Evolutionary conservation across 805 yeast species (phyloP).

Genomic region (Yarrowia sp.): DNA sequence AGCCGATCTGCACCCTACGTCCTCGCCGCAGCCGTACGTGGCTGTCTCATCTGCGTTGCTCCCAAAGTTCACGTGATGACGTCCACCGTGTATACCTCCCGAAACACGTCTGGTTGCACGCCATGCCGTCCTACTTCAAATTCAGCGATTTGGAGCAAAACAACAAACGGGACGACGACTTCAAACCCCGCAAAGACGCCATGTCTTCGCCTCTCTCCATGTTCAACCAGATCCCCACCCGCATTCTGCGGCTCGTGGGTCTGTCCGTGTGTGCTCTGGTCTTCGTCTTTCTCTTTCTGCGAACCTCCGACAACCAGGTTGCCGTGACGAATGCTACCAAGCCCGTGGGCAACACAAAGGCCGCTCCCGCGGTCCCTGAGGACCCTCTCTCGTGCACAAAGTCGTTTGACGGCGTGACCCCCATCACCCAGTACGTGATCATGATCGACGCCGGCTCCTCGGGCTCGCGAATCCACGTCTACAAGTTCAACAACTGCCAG

Average conservation of each 20-base stretch:
- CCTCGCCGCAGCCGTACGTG: too few relatives aligned
- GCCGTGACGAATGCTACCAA: too few relatives aligned
- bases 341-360: not conserved
- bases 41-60: not conserved
- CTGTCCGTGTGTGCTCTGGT: not conserved
- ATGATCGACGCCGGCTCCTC: conserved; percentile 99
- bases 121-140: conserved; percentile 26
- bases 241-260: not conserved
- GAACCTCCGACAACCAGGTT: not conserved
- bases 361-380: not conserved
- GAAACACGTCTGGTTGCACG: not conserved
- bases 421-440: conserved; percentile 65
- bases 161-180: conserved; percentile 23
- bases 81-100: not conserved
- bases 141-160: conserved; percentile 25
- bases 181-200: conserved; percentile 19
- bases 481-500: conserved; percentile 82
- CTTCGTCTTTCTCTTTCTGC: not conserved
- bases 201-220: conserved; percentile 11
- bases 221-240: conserved; percentile 12
- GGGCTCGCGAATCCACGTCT: conserved; percentile 94
- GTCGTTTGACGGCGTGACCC: conserved; percentile 42
- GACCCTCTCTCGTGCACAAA: conserved; percentile 35
- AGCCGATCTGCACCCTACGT: too few relatives aligned
- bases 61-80: conserved; percentile 12